phyloP scores from a whole-genome alignment of 768 basidiomycete species.

The Pilatotrama ljubarskyi region DNA sequence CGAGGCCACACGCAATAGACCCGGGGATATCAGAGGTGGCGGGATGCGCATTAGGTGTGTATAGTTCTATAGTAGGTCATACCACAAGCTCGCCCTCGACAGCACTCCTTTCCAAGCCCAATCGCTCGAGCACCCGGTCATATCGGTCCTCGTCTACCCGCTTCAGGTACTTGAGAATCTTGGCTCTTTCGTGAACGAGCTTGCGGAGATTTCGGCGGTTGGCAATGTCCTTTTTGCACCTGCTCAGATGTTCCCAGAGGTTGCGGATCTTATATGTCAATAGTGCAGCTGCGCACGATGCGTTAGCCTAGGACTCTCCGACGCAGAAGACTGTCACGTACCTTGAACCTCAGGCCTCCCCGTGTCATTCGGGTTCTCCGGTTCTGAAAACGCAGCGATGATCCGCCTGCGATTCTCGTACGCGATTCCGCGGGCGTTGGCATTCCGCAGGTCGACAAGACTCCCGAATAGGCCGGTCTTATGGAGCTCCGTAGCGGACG shows the following conservation, averaged over 20 bases:
- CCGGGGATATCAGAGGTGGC: not conserved
- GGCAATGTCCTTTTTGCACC: conserved; percentile 70
- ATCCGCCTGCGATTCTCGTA: conserved; percentile 85
- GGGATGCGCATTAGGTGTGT: conserved; percentile 6
- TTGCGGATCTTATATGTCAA: conserved; percentile 85
- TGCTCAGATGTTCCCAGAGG: conserved; percentile 70
- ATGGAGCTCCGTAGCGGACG: conserved; percentile 32
- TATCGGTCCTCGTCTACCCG: conserved; percentile 66
- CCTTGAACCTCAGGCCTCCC: conserved; percentile 92
- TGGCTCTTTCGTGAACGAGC: conserved; percentile 82
- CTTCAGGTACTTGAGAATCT: conserved; percentile 78
- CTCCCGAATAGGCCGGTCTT: conserved; percentile 63
- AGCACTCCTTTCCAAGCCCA: conserved; percentile 75
- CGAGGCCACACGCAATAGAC: not conserved
- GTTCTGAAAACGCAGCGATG: conserved; percentile 73
- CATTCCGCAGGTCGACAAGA: conserved; percentile 82
- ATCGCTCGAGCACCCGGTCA: conserved; percentile 63
- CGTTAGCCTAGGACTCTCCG: not conserved
- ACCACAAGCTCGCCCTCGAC: conserved; percentile 92
- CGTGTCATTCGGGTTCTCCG: conserved; percentile 66
- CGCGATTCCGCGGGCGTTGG: conserved; percentile 83
- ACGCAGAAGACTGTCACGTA: conserved; percentile 36
- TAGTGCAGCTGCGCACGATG: conserved; percentile 68
- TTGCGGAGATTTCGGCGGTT: conserved; percentile 75
- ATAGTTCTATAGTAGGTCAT: conserved; percentile 33